A percentile compares a stretch with the other conserved stretches of the same genome.
These are phyloP conservation scores for Glomus cerebriforme DNA, from an alignment of 192 early-diverging fungal genomes.

Conservation along the genomic window DNA sequence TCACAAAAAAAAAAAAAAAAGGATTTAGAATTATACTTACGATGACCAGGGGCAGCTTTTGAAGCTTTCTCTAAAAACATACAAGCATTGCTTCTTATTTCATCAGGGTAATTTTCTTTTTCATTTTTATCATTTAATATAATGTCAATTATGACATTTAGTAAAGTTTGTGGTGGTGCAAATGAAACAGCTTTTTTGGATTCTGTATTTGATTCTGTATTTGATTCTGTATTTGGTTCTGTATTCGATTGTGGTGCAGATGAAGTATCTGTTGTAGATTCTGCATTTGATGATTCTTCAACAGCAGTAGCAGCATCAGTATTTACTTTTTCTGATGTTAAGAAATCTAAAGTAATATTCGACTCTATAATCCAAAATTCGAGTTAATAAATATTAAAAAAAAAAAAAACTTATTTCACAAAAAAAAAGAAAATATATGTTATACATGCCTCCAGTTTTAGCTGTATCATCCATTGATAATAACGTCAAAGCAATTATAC, in stretches of 20 bases:
- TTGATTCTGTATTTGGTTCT: conserved; percentile 25
- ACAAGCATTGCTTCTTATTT: conserved; percentile 53
- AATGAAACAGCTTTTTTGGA: neutral
- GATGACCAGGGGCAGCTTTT: conserved; percentile 29
- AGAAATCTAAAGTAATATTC: neutral
- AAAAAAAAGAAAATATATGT: neutral
- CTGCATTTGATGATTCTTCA: conserved; percentile 20
- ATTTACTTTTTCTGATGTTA: conserved; percentile 26
- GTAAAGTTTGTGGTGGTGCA: conserved; percentile 34
- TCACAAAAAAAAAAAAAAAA: neutral
- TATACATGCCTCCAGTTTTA: neutral
- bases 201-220: no score
- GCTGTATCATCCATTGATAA: conserved; percentile 41
- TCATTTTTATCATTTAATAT: conserved; percentile 43
- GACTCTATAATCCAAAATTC: neutral
- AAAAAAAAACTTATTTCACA: neutral
- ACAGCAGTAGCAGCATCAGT: conserved; percentile 11
- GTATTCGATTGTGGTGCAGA: no score
- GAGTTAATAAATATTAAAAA: conserved; percentile 26
- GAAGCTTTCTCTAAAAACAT: conserved; percentile 47
- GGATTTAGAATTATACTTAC: neutral
- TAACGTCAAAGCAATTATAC: conserved; percentile 55
- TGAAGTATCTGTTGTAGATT: conserved; percentile 7
- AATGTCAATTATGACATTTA: conserved; percentile 45
- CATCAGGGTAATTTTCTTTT: conserved; percentile 45